Evolutionary conservation across 2,329 filamentous ascomycete species (phyloP), one percentile per base, ranked within the genome.

Genomic region (Pleochaeta shiraiana): DNA sequence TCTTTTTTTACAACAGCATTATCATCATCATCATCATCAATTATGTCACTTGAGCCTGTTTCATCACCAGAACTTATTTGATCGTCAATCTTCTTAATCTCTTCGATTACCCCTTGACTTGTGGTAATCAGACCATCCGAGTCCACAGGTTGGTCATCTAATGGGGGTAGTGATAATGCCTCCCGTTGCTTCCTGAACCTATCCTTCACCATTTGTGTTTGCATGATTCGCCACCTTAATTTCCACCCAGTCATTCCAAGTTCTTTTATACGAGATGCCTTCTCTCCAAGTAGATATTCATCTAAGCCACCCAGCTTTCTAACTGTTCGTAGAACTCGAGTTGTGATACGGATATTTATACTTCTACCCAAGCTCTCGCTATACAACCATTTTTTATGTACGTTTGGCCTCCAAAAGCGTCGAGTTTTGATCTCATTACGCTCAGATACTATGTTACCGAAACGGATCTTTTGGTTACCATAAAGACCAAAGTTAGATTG

Each of bases 221-320:
- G 88, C 85, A 96, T 90, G 67, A 98, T 78, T 67, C 88, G 82
- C 88, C 90, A 96, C 68, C 93, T 79, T 71, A 98, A 77, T 70
- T 85, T 83, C 93, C 93, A 98, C 6, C 93, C 93, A 68, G 86
- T 86, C 63, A 92, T 84, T 4, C 93, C 93, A 65, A 98, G 78
- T 75, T 95, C 89, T 77, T 85, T 88, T 72, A 97, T 80, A 68
- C 93, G 82, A 47, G 79, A 81, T 19, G 86, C 78, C 76, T 90
- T 93, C 73, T 84, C 81, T 69, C 90, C 90, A 50, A 95, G 79
- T 57, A 98, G 78, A 76, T 98, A 98, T 71, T 90, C 84, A 74
- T 98, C 93, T 68, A 98, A 79, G 7, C 93, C 90, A 66, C 92
- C 92, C 67, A 86, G 83, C 73, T 90, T 92, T 73, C 89, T 84